Evolutionary conservation across 2,329 filamentous ascomycete genomes (phyloP).

Genomic region (Colletotrichum phormii): DNA sequence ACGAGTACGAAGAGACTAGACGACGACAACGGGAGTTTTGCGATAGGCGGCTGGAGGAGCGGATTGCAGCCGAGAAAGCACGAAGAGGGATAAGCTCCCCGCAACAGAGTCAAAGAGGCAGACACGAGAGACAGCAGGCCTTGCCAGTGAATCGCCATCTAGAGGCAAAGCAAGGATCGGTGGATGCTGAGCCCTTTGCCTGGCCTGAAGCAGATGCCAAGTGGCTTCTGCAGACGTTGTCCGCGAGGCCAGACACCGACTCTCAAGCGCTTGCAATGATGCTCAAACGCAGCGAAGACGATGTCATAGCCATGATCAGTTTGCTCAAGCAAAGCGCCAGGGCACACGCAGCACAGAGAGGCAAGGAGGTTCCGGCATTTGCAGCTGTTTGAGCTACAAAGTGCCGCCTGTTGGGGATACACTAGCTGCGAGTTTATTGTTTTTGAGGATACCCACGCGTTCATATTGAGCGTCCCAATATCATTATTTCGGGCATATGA

Average conservation of each 20-base stretch:
- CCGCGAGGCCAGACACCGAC: not conserved
- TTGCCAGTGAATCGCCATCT: not conserved
- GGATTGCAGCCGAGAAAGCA: not conserved
- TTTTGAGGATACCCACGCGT: slow-evolving; percentile 29
- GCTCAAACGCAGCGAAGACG: slow-evolving; percentile 4
- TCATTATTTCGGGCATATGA: not conserved
- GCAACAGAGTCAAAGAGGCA: not conserved
- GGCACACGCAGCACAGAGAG: not conserved
- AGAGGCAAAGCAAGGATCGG: not conserved
- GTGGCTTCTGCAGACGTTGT: slow-evolving; percentile 12
- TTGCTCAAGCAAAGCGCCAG: slow-evolving; percentile 25
- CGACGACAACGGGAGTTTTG: slow-evolving; percentile 26
- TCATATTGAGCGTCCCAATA: not conserved
- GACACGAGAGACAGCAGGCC: not conserved
- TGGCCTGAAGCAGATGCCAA: slow-evolving; percentile 15
- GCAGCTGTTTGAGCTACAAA: not conserved
- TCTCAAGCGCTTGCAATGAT: slow-evolving; percentile 4
- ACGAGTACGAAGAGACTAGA: slow-evolving; percentile 2
- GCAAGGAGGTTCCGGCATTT: slow-evolving; percentile 18
- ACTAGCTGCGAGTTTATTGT: not conserved
- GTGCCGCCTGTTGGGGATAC: not conserved
- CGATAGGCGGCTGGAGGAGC: slow-evolving; percentile 10
- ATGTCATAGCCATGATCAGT: slow-evolving; percentile 15
- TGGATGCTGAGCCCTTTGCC: not conserved
- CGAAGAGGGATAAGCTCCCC: not conserved